phyloP scores from a whole-genome alignment of 495 filamentous ascomycete genomes.

The Hypoxylon perforatum region DNA sequence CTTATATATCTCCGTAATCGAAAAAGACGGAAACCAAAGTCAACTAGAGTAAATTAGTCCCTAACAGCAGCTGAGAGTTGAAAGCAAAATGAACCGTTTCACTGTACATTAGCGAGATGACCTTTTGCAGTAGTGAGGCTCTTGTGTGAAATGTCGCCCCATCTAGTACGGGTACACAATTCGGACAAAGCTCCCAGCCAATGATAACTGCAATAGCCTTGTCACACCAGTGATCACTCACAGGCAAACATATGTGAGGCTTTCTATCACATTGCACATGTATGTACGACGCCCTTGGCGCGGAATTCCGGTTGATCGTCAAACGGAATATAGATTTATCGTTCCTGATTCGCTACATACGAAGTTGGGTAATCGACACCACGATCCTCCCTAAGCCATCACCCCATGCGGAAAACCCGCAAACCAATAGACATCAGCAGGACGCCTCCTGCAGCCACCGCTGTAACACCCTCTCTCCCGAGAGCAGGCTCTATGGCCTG shows the following conservation, averaged over 20 bases:
- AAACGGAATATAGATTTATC: slow-evolving; percentile 3
- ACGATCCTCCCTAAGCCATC: slow-evolving; percentile 12
- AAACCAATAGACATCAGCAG: slow-evolving; percentile 7
- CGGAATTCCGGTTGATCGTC: not conserved
- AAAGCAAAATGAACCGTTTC: too few species aligned
- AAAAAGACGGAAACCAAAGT: too few species aligned
- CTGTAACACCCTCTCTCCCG: not conserved
- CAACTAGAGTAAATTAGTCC: too few species aligned
- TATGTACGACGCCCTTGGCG: not conserved
- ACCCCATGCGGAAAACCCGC: slow-evolving; percentile 12
- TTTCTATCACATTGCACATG: too few species aligned
- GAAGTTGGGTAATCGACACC: slow-evolving; percentile 20
- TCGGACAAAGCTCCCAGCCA: not conserved
- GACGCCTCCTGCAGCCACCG: slow-evolving; percentile 12
- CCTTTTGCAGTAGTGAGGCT: too few species aligned
- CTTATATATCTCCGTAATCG: too few species aligned
- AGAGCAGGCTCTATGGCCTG: slow-evolving; percentile 1
- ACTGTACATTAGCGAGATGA: too few species aligned
- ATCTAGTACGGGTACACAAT: not conserved
- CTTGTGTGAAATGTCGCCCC: not conserved
- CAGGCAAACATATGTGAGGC: not conserved
- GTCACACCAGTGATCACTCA: not conserved
- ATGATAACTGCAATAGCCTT: not conserved
- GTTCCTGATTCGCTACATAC: slow-evolving; percentile 21
- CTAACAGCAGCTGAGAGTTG: too few species aligned